Percentiles rank a stretch among this genome's conserved stretches.
phyloP scores from a whole-genome alignment of 805 yeast species.

The Scheffersomyces ergatensis region DNA sequence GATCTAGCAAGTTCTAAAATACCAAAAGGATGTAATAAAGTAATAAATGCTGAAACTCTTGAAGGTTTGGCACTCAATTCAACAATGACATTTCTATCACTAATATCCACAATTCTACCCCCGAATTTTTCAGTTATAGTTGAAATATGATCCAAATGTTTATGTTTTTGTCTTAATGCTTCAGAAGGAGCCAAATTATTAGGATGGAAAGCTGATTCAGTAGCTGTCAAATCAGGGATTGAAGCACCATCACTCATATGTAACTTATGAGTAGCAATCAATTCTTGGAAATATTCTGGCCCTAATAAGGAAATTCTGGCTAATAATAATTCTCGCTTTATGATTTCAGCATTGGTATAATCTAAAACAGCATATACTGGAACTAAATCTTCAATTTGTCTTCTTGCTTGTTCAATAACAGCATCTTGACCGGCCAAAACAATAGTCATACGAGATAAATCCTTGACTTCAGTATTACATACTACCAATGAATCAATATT shows the following conservation, averaged over 20 bases:
- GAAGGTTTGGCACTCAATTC: constrained; percentile 94
- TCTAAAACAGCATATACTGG: constrained; percentile 98
- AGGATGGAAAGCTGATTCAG: constrained; percentile 70
- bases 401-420: constrained; percentile 94
- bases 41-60: constrained; percentile 81
- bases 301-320: constrained; percentile 93
- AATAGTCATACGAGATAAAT: constrained; percentile 94
- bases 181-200: constrained; percentile 85
- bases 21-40: constrained; percentile 92
- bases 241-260: constrained; percentile 37
- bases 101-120: constrained; percentile 87
- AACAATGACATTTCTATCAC: constrained; percentile 90
- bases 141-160: constrained; percentile 81
- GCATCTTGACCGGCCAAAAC: constrained; percentile 94
- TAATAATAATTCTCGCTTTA: constrained; percentile 84
- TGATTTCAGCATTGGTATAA: constrained; percentile 85
- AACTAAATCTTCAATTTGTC: constrained; percentile 96
- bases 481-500: constrained; percentile 97
- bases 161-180: constrained; percentile 90
- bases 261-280: constrained; percentile 78
- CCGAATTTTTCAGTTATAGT: constrained; percentile 84
- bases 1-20: constrained; percentile 94
- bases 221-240: constrained; percentile 42
- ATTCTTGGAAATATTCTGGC: constrained; percentile 96
- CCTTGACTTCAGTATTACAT: constrained; percentile 93